Base-by-base conservation (phyloP, 257 asterid species). In the Dorcoceras hygrometricum region DNA sequence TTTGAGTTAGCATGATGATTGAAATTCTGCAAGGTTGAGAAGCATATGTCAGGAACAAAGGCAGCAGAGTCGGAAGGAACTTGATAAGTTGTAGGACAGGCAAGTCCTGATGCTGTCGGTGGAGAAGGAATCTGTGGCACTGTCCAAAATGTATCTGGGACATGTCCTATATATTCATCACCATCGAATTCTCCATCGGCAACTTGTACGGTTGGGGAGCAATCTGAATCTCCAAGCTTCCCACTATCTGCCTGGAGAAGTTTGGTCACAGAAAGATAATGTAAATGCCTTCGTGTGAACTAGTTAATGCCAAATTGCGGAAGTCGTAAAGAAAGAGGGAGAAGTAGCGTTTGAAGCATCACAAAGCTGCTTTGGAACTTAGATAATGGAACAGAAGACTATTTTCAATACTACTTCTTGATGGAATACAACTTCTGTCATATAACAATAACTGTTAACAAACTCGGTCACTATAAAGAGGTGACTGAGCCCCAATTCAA, bases 41-140 rank as follows among this genome's bases (percentile, higher is more conserved):
- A 65, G 50, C 78, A 65, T 65, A 91, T 68, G 48, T 92, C 98
- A 10, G 98, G 97, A 71, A 92, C 98, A 27, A 75, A 89, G 57
- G 65, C 79, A 22, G 81, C 67, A 9, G 73, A 71, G 56, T 85
- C 83, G 0, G 73, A 56, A 0, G 34, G 68, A 71, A 66, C 62
- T 26, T 60, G 84, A 57, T 71, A 55, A 32, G 55, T 72, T 65
- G 77, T 82, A 14, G 89, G 83, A 90, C 99, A 93, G 69, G 68
- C 46, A 54, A 90, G 82, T 23, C 97, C 97, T 0, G 97, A 90
- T 69, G 96, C 85, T 23, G 97, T 93, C n/a, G 97, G 96, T 0
- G 97, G 95, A 55, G 95, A 88, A 11, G 82, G 86, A 48, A 94
- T 76, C 74, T 88, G 83, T 5, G 97, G 98, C 63, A 86, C 97